Base-by-base conservation (phyloP, 108 stramenopile genomes). In the Fistulifera solaris region DNA sequence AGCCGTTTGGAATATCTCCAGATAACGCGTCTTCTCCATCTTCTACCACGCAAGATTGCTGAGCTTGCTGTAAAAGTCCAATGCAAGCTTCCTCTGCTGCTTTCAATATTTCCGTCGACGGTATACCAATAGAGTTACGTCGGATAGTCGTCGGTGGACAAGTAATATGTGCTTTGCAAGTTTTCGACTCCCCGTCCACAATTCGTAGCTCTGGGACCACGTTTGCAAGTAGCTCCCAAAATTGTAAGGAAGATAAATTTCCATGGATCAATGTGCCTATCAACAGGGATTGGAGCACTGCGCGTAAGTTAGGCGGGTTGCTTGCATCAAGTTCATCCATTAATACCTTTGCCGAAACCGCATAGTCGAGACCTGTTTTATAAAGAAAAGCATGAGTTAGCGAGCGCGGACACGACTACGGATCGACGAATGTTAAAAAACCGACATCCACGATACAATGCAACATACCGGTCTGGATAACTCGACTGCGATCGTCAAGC, bases 1-100 rank as follows among this genome's bases (percentile, higher is more conserved):
- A 76, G n/a, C 85, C 85, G 61, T 83, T 77, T 10, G 78, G 66
- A 40, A 82, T 42, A 15, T 50, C 48, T 12, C 52, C 43, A 35
- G 78, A 72, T 21, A 28, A 18, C 26, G 18, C n/a, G n/a, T 41
- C 61, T 14, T 27, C 45, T 8, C n/a, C 28, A 6, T 45, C 57
- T 1, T 44, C 16, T 11, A 45, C 44, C 11, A 19, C 12, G 38
- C 48, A 23, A 24, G 42, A 54, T 28, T 38, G 27, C 25, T 44
- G 21, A 14, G 56, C n/a, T 10, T 48, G 12, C 16, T 48, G 47
- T 47, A 59, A 16, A 23, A 48, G 8, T 11, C 5, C 3, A 35
- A 8, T 8, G 8, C 31, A 35, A 35, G 31, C 8, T 35, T 35
- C 31, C 27, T 44, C 25, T 23, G 47, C 58, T 48, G 27, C 22